Evolutionary conservation across 352 stramenopile genomes (phyloP).

Genomic region (Achlya hypogyna): DNA sequence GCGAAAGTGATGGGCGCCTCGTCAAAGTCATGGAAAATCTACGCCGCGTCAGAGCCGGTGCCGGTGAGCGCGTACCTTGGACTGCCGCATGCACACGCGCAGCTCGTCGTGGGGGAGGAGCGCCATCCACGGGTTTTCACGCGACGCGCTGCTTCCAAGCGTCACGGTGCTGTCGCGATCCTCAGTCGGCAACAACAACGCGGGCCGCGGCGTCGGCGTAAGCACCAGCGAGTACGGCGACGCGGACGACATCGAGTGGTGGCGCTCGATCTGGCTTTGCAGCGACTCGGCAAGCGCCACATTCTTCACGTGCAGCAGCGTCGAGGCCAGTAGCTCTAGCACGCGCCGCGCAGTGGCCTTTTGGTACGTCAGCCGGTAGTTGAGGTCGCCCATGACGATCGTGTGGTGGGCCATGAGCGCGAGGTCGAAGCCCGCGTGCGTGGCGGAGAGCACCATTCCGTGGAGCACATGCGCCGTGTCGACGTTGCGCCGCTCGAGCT

Average conservation of each 20-base stretch:
- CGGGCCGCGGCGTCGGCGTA: background rate
- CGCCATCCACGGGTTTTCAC: constrained; percentile 25
- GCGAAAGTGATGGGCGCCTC: constrained; percentile 64
- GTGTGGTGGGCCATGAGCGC: constrained; percentile 75
- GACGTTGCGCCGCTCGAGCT: constrained; percentile 69
- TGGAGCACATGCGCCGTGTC: constrained; percentile 76
- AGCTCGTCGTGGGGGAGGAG: constrained; percentile 58
- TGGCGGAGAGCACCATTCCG: constrained; percentile 66
- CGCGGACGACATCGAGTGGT: background rate
- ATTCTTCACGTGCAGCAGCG: background rate
- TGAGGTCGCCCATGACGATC: constrained; percentile 86
- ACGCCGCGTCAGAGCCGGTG: constrained; percentile 26
- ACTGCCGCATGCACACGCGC: constrained; percentile 31
- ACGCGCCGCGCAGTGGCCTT: constrained; percentile 9
- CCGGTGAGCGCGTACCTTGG: background rate
- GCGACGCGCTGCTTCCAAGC: background rate
- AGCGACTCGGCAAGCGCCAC: background rate
- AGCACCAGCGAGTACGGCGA: background rate
- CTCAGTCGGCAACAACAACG: background rate
- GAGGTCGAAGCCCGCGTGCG: constrained; percentile 81
- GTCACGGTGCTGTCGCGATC: background rate
- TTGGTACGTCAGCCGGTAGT: constrained; percentile 68
- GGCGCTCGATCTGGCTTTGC: background rate
- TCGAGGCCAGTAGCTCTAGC: constrained; percentile 5
- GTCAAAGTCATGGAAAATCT: constrained; percentile 73